phyloP scores from a whole-genome alignment of 306 rosid species.

The Comarum palustre region DNA sequence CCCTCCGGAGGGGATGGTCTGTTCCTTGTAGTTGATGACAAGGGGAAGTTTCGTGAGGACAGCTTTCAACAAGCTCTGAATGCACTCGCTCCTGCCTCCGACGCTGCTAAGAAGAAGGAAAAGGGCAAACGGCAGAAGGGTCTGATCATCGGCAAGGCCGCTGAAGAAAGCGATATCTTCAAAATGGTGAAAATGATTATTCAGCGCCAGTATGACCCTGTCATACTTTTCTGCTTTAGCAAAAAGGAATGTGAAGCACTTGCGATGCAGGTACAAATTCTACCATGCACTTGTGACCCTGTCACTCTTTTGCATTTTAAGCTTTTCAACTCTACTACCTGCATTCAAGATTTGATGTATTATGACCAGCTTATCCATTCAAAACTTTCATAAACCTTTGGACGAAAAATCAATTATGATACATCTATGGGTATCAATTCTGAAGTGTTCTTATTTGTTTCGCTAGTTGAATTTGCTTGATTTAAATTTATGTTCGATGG shows the following conservation, averaged over 20 bases:
- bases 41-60: conserved; percentile 76
- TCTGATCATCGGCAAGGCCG: conserved; percentile 48
- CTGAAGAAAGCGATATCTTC: conserved; percentile 89
- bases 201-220: conserved; percentile 93
- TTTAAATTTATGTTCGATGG: not conserved
- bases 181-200: conserved; percentile 97
- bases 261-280: conserved; percentile 81
- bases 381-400: not conserved
- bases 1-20: conserved; percentile 86
- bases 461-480: not conserved
- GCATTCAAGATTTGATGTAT: not conserved
- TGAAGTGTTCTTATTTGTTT: not conserved
- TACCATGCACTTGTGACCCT: too few relatives aligned
- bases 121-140: conserved; percentile 76
- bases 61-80: conserved; percentile 80
- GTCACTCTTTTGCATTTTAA: not conserved
- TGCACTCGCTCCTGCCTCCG: conserved; percentile 60
- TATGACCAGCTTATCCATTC: not conserved
- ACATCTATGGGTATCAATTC: not conserved
- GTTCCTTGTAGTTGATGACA: conserved; percentile 84
- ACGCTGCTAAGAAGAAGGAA: conserved; percentile 59
- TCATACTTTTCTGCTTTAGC: conserved; percentile 94
- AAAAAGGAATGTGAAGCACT: conserved; percentile 91
- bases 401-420: not conserved
- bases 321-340: not conserved